These are phyloP conservation scores for Cerrena zonata DNA, from an alignment of 1,284 basidiomycete genomes.

Conservation along the genomic window DNA sequence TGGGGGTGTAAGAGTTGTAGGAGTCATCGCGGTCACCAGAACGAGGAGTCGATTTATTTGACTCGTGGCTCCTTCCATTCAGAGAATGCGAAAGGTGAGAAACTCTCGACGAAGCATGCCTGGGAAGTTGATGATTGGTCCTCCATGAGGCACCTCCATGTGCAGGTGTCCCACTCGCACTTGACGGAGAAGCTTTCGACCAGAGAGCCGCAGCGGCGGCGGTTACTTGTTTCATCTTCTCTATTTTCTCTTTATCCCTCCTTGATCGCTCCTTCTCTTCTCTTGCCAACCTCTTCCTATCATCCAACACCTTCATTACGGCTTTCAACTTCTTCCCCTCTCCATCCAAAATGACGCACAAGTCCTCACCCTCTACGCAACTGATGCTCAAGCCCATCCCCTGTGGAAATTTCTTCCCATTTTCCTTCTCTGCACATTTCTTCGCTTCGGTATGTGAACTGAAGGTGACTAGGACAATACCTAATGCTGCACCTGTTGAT, in stretches of 20 bases:
- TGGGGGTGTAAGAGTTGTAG: not conserved
- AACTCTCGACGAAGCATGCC: not conserved
- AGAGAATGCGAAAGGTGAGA: not conserved
- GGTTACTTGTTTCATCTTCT: slow-evolving; percentile 20
- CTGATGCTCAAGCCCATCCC: slow-evolving; percentile 28
- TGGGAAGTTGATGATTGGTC: slow-evolving; percentile 7
- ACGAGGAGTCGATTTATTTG: not conserved
- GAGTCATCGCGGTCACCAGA: not conserved
- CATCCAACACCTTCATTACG: slow-evolving; percentile 56
- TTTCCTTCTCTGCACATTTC: slow-evolving; percentile 55
- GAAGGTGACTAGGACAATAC: slow-evolving; percentile 77
- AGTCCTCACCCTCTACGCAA: slow-evolving; percentile 30
- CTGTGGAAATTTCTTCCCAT: slow-evolving; percentile 44
- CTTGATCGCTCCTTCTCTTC: slow-evolving; percentile 39
- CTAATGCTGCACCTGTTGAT: slow-evolving; percentile 75
- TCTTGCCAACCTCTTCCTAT: slow-evolving; percentile 43
- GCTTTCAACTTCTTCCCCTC: slow-evolving; percentile 54
- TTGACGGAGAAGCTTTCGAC: slow-evolving; percentile 21
- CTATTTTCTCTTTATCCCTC: slow-evolving; percentile 29
- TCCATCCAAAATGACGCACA: slow-evolving; percentile 59
- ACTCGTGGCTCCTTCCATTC: slow-evolving; percentile 9
- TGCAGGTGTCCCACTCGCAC: slow-evolving; percentile 19
- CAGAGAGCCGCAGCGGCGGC: slow-evolving; percentile 12
- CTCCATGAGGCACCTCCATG: slow-evolving; percentile 18
- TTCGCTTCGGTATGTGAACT: slow-evolving; percentile 54